Conservation (phyloP, 805 yeast genomes). For the Yarrowia hollandica region DNA sequence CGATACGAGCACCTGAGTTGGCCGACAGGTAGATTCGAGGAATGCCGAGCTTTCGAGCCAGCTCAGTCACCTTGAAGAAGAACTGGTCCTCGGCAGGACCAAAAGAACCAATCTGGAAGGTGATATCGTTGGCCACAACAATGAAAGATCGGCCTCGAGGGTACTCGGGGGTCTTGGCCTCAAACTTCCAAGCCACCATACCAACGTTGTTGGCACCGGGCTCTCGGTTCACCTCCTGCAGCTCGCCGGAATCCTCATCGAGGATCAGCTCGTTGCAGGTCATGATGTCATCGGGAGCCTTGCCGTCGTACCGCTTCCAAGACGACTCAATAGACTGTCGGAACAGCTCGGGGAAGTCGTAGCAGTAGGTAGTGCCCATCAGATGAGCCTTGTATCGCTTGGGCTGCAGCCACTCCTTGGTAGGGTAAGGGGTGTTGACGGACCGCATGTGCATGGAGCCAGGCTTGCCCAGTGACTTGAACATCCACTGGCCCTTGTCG, state of each 20-base stretch:
- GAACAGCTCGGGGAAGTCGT: slow-evolving; percentile 98
- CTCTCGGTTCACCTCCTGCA: slow-evolving; percentile 89
- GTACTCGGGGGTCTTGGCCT: slow-evolving; percentile 93
- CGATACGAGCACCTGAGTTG: slow-evolving; percentile 98
- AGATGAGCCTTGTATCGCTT: slow-evolving; percentile 97
- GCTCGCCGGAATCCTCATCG: slow-evolving; percentile 72
- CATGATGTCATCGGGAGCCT: slow-evolving; percentile 74
- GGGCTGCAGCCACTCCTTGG: slow-evolving; percentile 97
- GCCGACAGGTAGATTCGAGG: slow-evolving; percentile 97
- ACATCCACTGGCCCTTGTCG: slow-evolving; percentile 92
- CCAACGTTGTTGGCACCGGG: slow-evolving; percentile 96
- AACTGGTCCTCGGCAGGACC: slow-evolving; percentile 95
- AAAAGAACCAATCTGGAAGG: slow-evolving; percentile 97
- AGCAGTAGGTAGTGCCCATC: slow-evolving; percentile 97
- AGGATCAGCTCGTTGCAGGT: slow-evolving; percentile 76
- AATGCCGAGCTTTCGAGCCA: slow-evolving; percentile 85
- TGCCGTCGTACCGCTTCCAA: slow-evolving; percentile 62
- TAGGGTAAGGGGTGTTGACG: slow-evolving; percentile 93
- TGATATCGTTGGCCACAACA: slow-evolving; percentile 94
- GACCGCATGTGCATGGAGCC: slow-evolving; percentile 98
- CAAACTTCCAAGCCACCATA: slow-evolving; percentile 94
- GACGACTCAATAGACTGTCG: slow-evolving; percentile 82
- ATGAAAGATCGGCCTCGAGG: slow-evolving; percentile 94
- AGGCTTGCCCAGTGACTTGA: slow-evolving; percentile 90
- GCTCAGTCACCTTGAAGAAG: slow-evolving; percentile 89